phyloP scores from a whole-genome alignment of 371 early-diverging fungal species.

The Fennellomyces sp. region DNA sequence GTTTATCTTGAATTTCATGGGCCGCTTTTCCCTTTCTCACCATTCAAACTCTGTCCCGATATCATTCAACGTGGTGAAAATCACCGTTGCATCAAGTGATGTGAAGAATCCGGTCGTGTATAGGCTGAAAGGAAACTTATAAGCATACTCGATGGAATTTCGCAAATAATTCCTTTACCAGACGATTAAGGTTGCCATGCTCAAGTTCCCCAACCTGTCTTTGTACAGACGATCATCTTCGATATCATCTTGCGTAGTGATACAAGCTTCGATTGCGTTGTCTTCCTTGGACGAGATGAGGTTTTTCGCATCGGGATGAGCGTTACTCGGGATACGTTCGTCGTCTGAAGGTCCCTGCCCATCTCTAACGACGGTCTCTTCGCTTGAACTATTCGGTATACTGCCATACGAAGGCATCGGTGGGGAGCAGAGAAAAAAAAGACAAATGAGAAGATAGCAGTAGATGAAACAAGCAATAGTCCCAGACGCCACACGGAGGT shows the following conservation, averaged over 20 bases:
- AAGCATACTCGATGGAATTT: background rate
- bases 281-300: background rate
- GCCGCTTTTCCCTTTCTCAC: background rate
- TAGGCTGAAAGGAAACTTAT: slow-evolving; percentile 18
- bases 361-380: too few relatives aligned
- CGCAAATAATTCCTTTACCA: background rate
- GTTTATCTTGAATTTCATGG: too few relatives aligned
- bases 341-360: too few relatives aligned
- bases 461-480: background rate
- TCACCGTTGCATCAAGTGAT: background rate
- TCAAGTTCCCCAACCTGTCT: background rate
- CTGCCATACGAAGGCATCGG: too few relatives aligned
- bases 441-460: background rate
- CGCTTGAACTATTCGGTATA: too few relatives aligned
- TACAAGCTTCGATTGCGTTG: too few relatives aligned
- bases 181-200: background rate
- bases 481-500: background rate
- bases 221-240: background rate
- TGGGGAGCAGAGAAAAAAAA: too few relatives aligned
- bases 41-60: slow-evolving; percentile 2
- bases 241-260: background rate
- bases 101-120: slow-evolving; percentile 62
- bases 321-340: too few relatives aligned
- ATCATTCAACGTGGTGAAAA: background rate
- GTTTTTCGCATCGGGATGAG: too few relatives aligned